These are phyloP conservation scores for Botrytis pseudocinerea DNA, from an alignment of 2,329 filamentous ascomycete genomes.

Conservation along the genomic window DNA sequence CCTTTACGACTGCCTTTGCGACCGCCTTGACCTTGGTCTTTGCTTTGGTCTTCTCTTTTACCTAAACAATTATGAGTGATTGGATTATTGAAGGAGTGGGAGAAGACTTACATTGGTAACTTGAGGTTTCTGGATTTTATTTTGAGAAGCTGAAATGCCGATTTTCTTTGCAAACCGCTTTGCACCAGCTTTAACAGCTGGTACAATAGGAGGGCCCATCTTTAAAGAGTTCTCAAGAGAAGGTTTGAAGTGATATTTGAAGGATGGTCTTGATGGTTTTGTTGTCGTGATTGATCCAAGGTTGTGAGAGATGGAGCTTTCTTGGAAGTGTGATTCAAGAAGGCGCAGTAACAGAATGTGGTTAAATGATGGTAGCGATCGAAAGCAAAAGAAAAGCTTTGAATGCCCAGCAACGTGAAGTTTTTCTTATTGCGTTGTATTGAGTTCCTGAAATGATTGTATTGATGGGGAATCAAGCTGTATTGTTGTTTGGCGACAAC, in stretches of 20 bases:
- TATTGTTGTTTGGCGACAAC: slow-evolving; percentile 13
- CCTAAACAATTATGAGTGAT: background rate
- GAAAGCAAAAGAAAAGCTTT: slow-evolving; percentile 7
- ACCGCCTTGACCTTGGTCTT: background rate
- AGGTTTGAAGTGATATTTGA: background rate
- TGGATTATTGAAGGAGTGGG: background rate
- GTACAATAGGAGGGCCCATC: background rate
- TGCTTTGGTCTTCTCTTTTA: background rate
- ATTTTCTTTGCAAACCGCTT: background rate
- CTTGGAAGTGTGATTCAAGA: slow-evolving; percentile 1
- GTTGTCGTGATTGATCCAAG: background rate
- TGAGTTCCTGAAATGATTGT: background rate
- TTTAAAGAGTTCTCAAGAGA: background rate
- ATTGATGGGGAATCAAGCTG: background rate
- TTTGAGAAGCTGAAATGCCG: background rate
- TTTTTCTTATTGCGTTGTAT: background rate
- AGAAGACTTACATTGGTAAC: slow-evolving; percentile 1
- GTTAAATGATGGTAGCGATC: slow-evolving; percentile 5
- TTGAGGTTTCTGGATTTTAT: background rate
- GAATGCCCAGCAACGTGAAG: slow-evolving; percentile 2
- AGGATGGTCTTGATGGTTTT: background rate
- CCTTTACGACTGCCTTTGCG: background rate
- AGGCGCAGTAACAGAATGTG: background rate
- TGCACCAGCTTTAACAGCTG: background rate
- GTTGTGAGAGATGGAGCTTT: background rate